Conservation (phyloP, 2,329 filamentous ascomycete species). For the Epicoccum sorghinum region DNA sequence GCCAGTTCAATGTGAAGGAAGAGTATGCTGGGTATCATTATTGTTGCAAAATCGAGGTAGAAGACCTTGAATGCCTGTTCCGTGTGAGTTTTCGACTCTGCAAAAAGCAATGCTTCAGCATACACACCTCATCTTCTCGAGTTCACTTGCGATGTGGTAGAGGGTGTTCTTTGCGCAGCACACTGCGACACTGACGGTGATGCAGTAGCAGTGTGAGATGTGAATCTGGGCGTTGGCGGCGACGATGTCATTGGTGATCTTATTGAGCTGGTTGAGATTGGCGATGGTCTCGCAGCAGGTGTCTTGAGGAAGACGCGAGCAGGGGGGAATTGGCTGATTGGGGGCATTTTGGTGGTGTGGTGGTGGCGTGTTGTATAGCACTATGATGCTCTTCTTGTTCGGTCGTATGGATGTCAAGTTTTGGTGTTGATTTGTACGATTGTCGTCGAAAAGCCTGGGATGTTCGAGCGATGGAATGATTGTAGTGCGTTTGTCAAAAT, state of each 20-base stretch:
- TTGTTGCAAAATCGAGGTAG: background rate
- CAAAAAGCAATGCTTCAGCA: background rate
- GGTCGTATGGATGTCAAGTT: background rate
- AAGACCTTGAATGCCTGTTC: background rate
- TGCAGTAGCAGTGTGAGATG: slow-evolving; percentile 8
- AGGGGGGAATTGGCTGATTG: slow-evolving; percentile 38
- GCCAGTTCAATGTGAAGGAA: background rate
- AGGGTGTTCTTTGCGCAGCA: slow-evolving; percentile 1
- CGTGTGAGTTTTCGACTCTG: background rate
- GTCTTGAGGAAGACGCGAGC: slow-evolving; percentile 36
- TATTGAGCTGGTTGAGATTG: slow-evolving; percentile 5
- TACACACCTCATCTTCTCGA: slow-evolving; percentile 8
- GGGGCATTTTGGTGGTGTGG: slow-evolving; percentile 26
- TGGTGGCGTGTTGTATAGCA: background rate
- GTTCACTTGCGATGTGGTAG: background rate
- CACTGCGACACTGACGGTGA: slow-evolving; percentile 7
- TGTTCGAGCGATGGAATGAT: background rate
- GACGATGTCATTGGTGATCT: slow-evolving; percentile 13
- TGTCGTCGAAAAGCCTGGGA: background rate
- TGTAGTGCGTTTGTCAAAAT: background rate
- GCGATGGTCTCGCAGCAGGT: slow-evolving; percentile 8
- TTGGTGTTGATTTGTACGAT: too few relatives aligned
- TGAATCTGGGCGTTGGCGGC: slow-evolving; percentile 14
- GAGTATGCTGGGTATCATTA: background rate
- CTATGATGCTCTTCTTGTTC: background rate